Conservation (phyloP, 129 eudicot genomes). For the Chrysanthemum makinoi region DNA sequence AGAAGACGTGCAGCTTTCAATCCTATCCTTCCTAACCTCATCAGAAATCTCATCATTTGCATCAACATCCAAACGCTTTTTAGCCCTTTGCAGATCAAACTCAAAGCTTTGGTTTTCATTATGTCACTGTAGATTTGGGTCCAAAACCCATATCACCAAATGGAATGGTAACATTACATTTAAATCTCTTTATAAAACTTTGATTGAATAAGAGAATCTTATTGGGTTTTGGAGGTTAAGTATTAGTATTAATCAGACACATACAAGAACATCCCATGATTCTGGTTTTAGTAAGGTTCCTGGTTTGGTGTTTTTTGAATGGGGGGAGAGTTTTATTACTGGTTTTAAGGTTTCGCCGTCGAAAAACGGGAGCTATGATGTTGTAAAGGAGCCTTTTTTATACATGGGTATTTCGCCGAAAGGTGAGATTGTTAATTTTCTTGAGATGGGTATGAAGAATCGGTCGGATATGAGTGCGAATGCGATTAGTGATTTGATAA, state of each 20-base stretch:
- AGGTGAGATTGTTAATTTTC: constrained; percentile 50
- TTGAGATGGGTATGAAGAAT: constrained; percentile 45
- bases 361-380: constrained; percentile 35
- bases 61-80: constrained; percentile 65
- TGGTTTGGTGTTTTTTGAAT: constrained; percentile 71
- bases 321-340: constrained; percentile 62
- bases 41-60: constrained; percentile 70
- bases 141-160: constrained; percentile 62
- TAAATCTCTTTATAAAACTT: constrained; percentile 57
- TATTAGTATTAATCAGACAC: constrained; percentile 28
- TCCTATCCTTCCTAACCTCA: constrained; percentile 75
- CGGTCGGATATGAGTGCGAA: constrained; percentile 35
- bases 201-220: constrained; percentile 56
- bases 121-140: constrained; percentile 82
- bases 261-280: neutral
- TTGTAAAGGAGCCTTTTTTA: constrained; percentile 56
- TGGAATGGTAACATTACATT: constrained; percentile 65
- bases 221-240: constrained; percentile 85
- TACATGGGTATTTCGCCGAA: constrained; percentile 52
- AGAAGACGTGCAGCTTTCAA: constrained; percentile 88
- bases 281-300: constrained; percentile 26
- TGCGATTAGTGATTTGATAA: constrained; percentile 19
- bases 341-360: constrained; percentile 80
- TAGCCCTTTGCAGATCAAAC: constrained; percentile 55
- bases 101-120: constrained; percentile 71